These are phyloP conservation scores for Scutellaria barbata DNA, from an alignment of 257 asterid species.

Conservation along the genomic window DNA sequence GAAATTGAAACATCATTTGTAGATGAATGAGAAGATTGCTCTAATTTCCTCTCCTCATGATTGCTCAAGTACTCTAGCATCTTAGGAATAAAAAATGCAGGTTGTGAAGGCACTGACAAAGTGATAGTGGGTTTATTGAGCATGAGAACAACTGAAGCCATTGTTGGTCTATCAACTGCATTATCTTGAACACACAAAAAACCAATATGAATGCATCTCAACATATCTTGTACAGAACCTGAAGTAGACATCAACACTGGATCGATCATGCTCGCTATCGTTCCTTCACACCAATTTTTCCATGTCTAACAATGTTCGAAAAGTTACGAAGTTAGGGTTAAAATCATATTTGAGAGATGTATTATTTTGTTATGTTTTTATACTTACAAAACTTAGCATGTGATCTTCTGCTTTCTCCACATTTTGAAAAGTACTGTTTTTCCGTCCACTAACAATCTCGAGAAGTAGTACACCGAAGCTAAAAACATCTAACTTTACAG, in stretches of 20 bases:
- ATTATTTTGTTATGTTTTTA: not conserved
- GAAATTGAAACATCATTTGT: no score
- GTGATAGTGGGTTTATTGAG: no score
- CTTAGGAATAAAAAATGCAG: no score
- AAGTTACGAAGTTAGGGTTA: no score
- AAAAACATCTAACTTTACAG: constrained; percentile 35
- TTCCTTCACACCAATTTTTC: constrained; percentile 35
- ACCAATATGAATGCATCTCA: constrained; percentile 42
- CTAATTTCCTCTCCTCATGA: no score
- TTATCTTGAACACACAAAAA: constrained; percentile 39
- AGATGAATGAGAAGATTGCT: no score
- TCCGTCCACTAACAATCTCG: constrained; percentile 36
- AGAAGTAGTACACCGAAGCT: constrained; percentile 41
- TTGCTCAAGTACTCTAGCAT: no score
- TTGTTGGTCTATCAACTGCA: not conserved
- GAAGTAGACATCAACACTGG: constrained; percentile 19
- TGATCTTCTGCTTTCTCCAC: constrained; percentile 7
- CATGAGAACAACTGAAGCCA: not conserved
- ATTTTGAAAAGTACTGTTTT: not conserved
- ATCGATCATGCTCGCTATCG: constrained; percentile 21
- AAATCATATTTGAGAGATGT: not conserved
- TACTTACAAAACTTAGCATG: constrained; percentile 30
- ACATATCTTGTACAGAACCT: not conserved
- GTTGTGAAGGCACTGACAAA: no score
- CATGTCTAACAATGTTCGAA: constrained; percentile 25